phyloP scores from a whole-genome alignment of 2,329 filamentous ascomycete genomes.

The Dactylella cylindrospora region DNA sequence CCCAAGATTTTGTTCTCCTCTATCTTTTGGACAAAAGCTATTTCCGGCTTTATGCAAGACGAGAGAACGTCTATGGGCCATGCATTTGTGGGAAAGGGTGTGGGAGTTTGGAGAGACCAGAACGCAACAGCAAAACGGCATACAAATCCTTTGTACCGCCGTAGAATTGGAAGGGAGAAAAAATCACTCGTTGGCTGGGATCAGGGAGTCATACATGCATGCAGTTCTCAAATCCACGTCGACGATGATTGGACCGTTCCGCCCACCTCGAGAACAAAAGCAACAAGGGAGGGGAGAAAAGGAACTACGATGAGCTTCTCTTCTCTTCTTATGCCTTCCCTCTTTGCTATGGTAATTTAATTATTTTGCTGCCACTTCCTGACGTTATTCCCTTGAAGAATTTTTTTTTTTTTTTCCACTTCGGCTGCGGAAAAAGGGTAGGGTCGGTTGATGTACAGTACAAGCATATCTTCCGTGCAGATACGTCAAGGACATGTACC shows the following conservation, averaged over 20 bases:
- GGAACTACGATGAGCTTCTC: conserved; percentile 44
- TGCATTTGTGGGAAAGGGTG: conserved; percentile 17
- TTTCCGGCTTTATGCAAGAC: conserved; percentile 42
- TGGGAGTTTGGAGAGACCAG: conserved; percentile 16
- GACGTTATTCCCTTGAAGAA: conserved; percentile 39
- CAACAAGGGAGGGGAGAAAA: conserved; percentile 28
- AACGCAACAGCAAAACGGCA: conserved; percentile 4
- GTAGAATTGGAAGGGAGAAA: conserved; percentile 41
- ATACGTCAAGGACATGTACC: conserved; percentile 26
- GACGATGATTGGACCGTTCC: conserved; percentile 38
- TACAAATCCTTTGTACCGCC: conserved; percentile 24
- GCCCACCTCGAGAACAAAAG: conserved; percentile 32
- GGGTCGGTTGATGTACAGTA: no score
- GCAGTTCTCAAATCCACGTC: conserved; percentile 39
- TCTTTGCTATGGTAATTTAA: conserved; percentile 36
- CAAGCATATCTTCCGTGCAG: conserved; percentile 33
- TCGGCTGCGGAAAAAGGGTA: conserved; percentile 28
- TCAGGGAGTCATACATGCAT: conserved; percentile 45
- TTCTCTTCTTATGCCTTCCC: conserved; percentile 45
- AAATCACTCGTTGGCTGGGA: conserved; percentile 45
- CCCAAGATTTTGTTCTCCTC: conserved; percentile 26
- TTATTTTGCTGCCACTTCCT: conserved; percentile 29
- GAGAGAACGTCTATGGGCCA: conserved; percentile 34
- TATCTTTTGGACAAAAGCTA: conserved; percentile 24
- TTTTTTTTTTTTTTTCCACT: conserved; percentile 27